Conservation (phyloP, 768 basidiomycete genomes). For the Podaxis sp. region DNA sequence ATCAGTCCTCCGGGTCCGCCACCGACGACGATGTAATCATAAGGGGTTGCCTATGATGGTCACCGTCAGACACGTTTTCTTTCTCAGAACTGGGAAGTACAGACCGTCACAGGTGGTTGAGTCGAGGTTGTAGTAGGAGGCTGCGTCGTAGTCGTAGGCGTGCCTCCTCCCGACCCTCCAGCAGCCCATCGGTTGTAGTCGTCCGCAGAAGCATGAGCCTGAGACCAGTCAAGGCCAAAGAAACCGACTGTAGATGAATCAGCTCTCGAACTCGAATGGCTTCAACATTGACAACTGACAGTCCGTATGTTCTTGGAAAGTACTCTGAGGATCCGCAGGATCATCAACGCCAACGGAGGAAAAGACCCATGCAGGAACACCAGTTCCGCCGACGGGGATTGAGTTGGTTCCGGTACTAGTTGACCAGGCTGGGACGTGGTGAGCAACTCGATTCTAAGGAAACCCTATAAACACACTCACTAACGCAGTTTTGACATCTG, state of each 20-base stretch:
- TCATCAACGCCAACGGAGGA: constrained; percentile 38
- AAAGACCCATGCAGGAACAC: constrained; percentile 49
- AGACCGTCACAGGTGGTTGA: constrained; percentile 24
- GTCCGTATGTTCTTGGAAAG: constrained; percentile 54
- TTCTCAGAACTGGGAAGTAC: background rate
- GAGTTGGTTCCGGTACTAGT: constrained; percentile 29
- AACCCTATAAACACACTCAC: constrained; percentile 26
- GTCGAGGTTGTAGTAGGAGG: constrained; percentile 30
- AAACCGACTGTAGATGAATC: constrained; percentile 43
- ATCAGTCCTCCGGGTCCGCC: constrained; percentile 57
- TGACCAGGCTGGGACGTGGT: constrained; percentile 29
- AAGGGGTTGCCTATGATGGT: constrained; percentile 26
- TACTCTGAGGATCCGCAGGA: constrained; percentile 46
- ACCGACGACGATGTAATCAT: constrained; percentile 55
- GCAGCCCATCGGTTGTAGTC: constrained; percentile 47
- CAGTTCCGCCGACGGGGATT: constrained; percentile 28
- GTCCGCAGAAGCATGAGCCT: constrained; percentile 38
- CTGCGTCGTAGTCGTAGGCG: constrained; percentile 22
- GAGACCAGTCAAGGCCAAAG: constrained; percentile 46
- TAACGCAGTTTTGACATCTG: constrained; percentile 62
- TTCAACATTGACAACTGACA: constrained; percentile 31
- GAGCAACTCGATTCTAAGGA: background rate
- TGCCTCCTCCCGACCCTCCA: constrained; percentile 40
- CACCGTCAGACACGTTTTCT: background rate
- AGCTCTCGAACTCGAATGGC: background rate